Evolutionary conservation across 2,329 filamentous ascomycete genomes (phyloP), one percentile per base, ranked within the genome.

Genomic region (Trichoderma brevicompactum): DNA sequence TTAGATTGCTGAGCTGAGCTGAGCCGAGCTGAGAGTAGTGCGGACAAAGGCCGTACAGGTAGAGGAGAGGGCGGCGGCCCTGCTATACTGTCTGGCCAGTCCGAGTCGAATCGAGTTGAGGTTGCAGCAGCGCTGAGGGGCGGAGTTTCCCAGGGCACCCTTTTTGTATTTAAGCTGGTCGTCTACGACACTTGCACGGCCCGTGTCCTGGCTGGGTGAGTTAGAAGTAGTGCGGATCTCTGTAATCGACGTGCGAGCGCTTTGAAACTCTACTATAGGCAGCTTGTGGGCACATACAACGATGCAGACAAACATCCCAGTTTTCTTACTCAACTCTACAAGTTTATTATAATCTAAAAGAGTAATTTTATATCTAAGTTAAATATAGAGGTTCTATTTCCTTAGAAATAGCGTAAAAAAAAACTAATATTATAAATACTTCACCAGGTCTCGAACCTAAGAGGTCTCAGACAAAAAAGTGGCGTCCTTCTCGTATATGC

Each of bases 381-480:
- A 32, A 28, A 55, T 55, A 12, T 55, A 55, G 38, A 55, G 53
- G 53, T 43, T 55, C 19, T 43, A 55, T 55, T 55, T 32, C 7
- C 52, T 55, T 41, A 23, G 43, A 41, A 43, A 55, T 3, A 17
- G 36, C 28, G 36, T 19, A 43, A 55, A 55, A 55, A 53, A 53
- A 55, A n/a, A n/a, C 19, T 1, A 54, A 7, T 9, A 41, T 40
- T 54, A 41, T 41, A 41, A 41, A 41, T 54, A 41, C 52, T 54
- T 41, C 17, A 41, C 38, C 5, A 43, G 38, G 38, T 55, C 53
- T 55, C 53, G 38, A 55, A 43, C 38, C 53, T 55, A 43, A n/a
- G 38, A 55, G 7, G 38, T 43, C 38, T 34, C 13, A 43, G 5
- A 38, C 15, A 53, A 55, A 55, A 55, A 32, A n/a, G 48, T 34